These are phyloP conservation scores for Musa balbisiana DNA, from an alignment of 202 grass and related monocot genomes.

Conservation along the genomic window DNA sequence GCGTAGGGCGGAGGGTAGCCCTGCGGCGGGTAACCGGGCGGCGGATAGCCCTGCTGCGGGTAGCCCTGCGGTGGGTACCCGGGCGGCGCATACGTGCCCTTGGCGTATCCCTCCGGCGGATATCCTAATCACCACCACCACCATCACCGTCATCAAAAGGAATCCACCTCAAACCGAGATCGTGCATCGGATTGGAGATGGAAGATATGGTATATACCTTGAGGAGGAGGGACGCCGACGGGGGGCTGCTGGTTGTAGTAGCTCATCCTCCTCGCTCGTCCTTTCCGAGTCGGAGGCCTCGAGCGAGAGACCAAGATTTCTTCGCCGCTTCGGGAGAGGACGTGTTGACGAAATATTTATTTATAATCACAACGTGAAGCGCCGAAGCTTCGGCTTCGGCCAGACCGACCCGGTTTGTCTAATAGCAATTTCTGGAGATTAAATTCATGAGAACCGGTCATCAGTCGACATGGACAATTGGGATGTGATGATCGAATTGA, in stretches of 20 bases:
- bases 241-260: conserved; percentile 55
- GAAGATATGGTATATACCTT: conserved; percentile 24
- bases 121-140: conserved; percentile 25
- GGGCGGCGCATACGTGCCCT: neutral
- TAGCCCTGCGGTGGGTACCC: conserved; percentile 30
- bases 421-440: too few species aligned
- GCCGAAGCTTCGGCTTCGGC: too few species aligned
- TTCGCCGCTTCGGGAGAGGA: too few species aligned
- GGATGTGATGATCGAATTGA: too few species aligned
- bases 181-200: neutral
- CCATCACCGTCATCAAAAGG: neutral
- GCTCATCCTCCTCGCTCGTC: conserved; percentile 32
- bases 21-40: conserved; percentile 22
- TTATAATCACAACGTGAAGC: too few species aligned
- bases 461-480: too few species aligned
- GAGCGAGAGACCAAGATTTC: too few species aligned
- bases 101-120: conserved; percentile 26
- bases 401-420: too few species aligned
- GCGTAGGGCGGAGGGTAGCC: conserved; percentile 22
- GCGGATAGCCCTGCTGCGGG: conserved; percentile 9
- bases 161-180: neutral
- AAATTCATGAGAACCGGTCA: too few species aligned
- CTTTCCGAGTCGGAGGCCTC: neutral
- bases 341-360: too few species aligned
- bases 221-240: conserved; percentile 40